Conservation (phyloP, 768 basidiomycete genomes). For the Omphalotus guepiniiformis region DNA sequence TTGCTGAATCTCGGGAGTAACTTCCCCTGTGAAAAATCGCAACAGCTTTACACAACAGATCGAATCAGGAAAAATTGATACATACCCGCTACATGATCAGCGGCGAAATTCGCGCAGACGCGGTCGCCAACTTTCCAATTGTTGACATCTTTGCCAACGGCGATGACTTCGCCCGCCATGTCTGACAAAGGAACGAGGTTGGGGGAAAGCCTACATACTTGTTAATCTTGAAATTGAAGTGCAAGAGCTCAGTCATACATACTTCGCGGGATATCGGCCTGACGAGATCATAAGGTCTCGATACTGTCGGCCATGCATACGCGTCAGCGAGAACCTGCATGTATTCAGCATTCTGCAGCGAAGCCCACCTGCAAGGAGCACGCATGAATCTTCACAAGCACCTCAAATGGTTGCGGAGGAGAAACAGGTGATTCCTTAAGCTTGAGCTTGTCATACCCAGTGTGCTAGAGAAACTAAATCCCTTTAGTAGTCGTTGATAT, state of each 20-base stretch:
- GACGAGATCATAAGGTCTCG: slow-evolving; percentile 44
- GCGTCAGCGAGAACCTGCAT: neutral
- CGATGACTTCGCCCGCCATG: slow-evolving; percentile 53
- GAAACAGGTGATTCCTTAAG: slow-evolving; percentile 23
- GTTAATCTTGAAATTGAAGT: neutral
- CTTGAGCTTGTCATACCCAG: slow-evolving; percentile 21
- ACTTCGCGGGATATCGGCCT: slow-evolving; percentile 34
- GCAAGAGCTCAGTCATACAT: neutral
- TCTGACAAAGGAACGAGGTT: slow-evolving; percentile 42
- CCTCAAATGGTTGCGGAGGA: slow-evolving; percentile 40
- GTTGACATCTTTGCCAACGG: slow-evolving; percentile 38
- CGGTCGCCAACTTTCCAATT: slow-evolving; percentile 54
- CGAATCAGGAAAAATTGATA: no score
- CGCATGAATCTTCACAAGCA: slow-evolving; percentile 52
- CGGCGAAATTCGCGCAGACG: slow-evolving; percentile 49
- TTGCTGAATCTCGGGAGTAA: slow-evolving; percentile 26
- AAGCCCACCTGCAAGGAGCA: slow-evolving; percentile 49
- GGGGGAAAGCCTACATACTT: neutral
- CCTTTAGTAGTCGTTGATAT: neutral
- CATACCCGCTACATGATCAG: slow-evolving; percentile 44
- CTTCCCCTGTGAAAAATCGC: no score
- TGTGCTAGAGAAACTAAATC: slow-evolving; percentile 10
- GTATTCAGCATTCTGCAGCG: neutral
- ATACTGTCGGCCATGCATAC: slow-evolving; percentile 28
- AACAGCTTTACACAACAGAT: no score